A percentile compares a stretch with the other conserved stretches of the same genome.
These are phyloP conservation scores for Yamagishiella unicocca DNA, from an alignment of 139 green algal genomes.

Conservation along the genomic window DNA sequence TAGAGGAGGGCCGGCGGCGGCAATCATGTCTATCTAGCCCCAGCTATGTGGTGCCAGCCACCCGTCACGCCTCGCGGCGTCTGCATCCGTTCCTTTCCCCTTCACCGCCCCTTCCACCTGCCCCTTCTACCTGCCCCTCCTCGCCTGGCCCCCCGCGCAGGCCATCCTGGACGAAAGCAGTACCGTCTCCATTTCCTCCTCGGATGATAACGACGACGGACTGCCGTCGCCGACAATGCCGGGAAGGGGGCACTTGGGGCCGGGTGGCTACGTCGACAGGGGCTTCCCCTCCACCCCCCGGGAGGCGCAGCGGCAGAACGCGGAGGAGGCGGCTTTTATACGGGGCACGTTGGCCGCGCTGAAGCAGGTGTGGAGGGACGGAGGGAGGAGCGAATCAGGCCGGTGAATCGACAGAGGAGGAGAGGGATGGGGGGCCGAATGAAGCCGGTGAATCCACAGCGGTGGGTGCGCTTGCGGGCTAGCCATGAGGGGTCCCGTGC, in stretches of 20 bases:
- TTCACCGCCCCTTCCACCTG: too few relatives aligned
- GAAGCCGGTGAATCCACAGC: neutral
- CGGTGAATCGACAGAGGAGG: neutral
- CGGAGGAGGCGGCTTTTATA: slow-evolving; percentile 41
- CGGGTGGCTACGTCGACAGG: neutral
- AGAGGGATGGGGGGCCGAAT: neutral
- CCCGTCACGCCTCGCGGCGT: too few relatives aligned
- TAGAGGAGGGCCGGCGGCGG: too few relatives aligned
- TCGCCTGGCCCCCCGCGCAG: too few relatives aligned
- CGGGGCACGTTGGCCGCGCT: slow-evolving; percentile 32
- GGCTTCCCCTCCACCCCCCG: neutral
- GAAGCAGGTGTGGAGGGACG: neutral
- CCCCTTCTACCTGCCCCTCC: too few relatives aligned
- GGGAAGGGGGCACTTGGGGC: neutral
- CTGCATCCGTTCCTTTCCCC: too few relatives aligned
- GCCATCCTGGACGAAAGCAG: slow-evolving; percentile 24
- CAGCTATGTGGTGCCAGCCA: too few relatives aligned
- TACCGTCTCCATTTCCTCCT: slow-evolving; percentile 27
- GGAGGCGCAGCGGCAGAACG: neutral
- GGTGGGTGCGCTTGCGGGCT: neutral
- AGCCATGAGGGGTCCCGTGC: neutral
- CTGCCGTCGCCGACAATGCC: slow-evolving; percentile 17
- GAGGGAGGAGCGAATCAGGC: neutral
- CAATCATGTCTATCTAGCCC: too few relatives aligned
- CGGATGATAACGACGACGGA: slow-evolving; percentile 16